These are phyloP conservation scores for Sphagnum fallax DNA, from an alignment of 228 moss, liverwort and hornwort species.

Conservation along the genomic window DNA sequence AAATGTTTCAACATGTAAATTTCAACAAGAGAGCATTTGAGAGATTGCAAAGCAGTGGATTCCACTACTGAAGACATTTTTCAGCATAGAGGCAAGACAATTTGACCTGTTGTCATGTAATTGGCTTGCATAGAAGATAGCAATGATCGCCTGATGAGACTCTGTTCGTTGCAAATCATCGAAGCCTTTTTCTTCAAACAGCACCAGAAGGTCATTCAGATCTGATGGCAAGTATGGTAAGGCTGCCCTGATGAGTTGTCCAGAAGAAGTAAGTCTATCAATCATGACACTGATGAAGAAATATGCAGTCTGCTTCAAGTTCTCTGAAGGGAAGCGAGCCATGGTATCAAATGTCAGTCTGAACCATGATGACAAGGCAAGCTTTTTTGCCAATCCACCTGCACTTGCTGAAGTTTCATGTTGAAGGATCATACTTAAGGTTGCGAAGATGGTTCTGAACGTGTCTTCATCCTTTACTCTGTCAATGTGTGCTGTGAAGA, in stretches of 20 bases:
- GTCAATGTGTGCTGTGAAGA: conserved; percentile 27
- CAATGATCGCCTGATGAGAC: conserved; percentile 63
- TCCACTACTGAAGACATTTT: too few relatives aligned
- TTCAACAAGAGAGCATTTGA: too few relatives aligned
- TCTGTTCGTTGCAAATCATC: conserved; percentile 39
- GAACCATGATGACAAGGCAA: conserved; percentile 45
- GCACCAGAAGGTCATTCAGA: conserved; percentile 43
- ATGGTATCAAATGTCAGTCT: conserved; percentile 51
- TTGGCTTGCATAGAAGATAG: conserved; percentile 48
- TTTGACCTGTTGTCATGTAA: conserved; percentile 59
- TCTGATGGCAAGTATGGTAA: conserved; percentile 44
- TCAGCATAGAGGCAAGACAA: background rate
- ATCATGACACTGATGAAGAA: conserved; percentile 39
- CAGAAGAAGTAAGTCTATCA: conserved; percentile 23
- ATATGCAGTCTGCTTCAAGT: conserved; percentile 42
- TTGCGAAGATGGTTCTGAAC: conserved; percentile 26
- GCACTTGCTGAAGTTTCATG: conserved; percentile 23
- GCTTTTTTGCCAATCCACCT: conserved; percentile 37
- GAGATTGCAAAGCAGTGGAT: too few relatives aligned
- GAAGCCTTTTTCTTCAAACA: conserved; percentile 49
- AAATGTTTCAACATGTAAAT: too few relatives aligned
- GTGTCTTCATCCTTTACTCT: conserved; percentile 47
- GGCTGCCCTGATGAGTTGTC: conserved; percentile 31
- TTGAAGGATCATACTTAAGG: conserved; percentile 34
- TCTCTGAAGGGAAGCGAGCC: conserved; percentile 46